Conservation (phyloP, 768 basidiomycete species). For the Mycena olivaceomarginata region DNA sequence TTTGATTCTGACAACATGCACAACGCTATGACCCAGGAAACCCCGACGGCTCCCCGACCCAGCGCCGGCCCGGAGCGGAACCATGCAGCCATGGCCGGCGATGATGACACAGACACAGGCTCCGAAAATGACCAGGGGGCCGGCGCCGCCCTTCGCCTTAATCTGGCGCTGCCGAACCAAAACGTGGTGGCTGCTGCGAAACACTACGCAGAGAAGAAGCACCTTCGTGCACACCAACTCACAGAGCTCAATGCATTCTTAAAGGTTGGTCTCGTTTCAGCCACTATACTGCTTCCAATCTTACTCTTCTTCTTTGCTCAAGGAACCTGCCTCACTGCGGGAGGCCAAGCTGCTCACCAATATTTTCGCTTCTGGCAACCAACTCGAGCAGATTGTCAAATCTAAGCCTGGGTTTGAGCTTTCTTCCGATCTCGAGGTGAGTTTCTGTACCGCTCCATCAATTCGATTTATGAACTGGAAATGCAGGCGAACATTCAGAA, state of each 20-base stretch:
- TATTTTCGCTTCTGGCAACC: constrained; percentile 8
- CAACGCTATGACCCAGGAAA: constrained; percentile 8
- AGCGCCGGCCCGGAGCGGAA: neutral
- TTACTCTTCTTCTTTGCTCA: neutral
- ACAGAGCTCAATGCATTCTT: constrained; percentile 22
- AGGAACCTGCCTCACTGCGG: constrained; percentile 19
- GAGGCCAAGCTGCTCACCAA: constrained; percentile 13
- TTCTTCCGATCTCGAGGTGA: constrained; percentile 17
- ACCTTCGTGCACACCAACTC: constrained; percentile 22
- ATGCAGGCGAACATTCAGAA: constrained; percentile 27
- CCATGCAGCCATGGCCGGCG: constrained; percentile 5
- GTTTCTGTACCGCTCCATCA: neutral
- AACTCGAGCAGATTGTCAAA: constrained; percentile 17
- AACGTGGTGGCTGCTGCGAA: constrained; percentile 17
- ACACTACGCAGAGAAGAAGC: constrained; percentile 6
- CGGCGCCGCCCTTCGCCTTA: neutral
- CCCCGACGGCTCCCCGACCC: neutral
- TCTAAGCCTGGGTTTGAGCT: constrained; percentile 19
- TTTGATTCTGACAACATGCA: neutral
- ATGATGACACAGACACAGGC: constrained; percentile 13
- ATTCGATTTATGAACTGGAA: neutral
- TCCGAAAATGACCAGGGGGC: neutral
- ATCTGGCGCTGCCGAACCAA: constrained; percentile 9
- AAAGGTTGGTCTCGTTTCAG: constrained; percentile 8
- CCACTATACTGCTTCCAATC: neutral